Evolutionary conservation across 129 eudicot genomes (phyloP).

Genomic region (Centaurea solstitialis): DNA sequence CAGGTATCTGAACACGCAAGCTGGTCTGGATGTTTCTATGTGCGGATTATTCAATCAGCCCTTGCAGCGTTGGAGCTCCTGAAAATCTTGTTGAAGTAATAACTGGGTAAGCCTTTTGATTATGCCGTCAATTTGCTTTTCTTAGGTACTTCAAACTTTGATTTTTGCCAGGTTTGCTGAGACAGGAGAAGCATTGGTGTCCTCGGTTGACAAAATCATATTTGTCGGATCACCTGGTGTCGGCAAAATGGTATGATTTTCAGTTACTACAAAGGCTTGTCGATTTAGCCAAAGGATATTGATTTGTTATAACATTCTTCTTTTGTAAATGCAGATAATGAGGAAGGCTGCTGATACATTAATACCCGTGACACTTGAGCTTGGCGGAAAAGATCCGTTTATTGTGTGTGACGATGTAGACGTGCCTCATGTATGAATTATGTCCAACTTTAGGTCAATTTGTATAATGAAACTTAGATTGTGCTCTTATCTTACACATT

Average conservation of each 20-base stretch:
- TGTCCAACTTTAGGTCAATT: slow-evolving; percentile 17
- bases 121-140: slow-evolving; percentile 1
- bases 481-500: slow-evolving; percentile 1
- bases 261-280: neutral
- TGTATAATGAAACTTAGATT: slow-evolving; percentile 4
- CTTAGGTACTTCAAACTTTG: neutral
- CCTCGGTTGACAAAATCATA: slow-evolving; percentile 94
- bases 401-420: slow-evolving; percentile 97
- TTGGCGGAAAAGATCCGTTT: slow-evolving; percentile 99
- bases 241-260: slow-evolving; percentile 75
- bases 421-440: slow-evolving; percentile 70
- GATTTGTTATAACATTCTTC: neutral
- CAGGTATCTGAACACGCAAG: slow-evolving; percentile 99
- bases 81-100: slow-evolving; percentile 97
- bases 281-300: neutral
- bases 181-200: slow-evolving; percentile 97
- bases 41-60: slow-evolving; percentile 91
- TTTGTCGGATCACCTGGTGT: slow-evolving; percentile 99
- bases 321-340: slow-evolving; percentile 65
- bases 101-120: slow-evolving; percentile 73
- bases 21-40: slow-evolving; percentile 98
- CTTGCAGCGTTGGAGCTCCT: slow-evolving; percentile 99
- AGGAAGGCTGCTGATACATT: slow-evolving; percentile 87
- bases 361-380: slow-evolving; percentile 97
- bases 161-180: slow-evolving; percentile 83